Conservation (phyloP, 495 filamentous ascomycete species). For the Talaromyces wortmannii region DNA sequence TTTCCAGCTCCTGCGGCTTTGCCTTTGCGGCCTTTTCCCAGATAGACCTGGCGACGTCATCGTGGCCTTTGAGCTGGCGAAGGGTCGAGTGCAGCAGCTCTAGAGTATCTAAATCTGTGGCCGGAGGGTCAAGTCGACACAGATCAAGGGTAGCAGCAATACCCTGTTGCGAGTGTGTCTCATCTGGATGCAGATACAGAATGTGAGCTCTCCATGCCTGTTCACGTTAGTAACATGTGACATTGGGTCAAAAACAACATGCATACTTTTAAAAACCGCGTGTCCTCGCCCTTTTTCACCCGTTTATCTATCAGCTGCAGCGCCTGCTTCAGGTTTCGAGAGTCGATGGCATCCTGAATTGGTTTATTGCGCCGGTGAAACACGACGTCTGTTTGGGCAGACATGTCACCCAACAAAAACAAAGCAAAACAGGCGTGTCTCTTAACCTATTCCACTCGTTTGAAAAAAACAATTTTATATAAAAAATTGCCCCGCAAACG, state of each 20-base stretch:
- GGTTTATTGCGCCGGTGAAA: slow-evolving; percentile 50
- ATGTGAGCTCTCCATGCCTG: slow-evolving; percentile 50
- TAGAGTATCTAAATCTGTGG: slow-evolving; percentile 43
- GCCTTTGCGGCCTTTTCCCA: slow-evolving; percentile 52
- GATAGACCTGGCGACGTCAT: slow-evolving; percentile 25
- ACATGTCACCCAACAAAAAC: slow-evolving; percentile 11
- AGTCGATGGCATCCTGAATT: slow-evolving; percentile 52
- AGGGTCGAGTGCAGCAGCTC: slow-evolving; percentile 35
- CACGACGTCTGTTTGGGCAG: slow-evolving; percentile 30
- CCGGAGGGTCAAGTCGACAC: slow-evolving; percentile 38
- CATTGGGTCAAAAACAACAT: background rate
- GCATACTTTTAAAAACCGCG: slow-evolving; percentile 30
- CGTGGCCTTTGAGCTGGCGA: slow-evolving; percentile 23
- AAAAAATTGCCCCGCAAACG: background rate
- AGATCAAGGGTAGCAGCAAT: slow-evolving; percentile 39
- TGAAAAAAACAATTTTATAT: background rate
- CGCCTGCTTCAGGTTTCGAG: slow-evolving; percentile 50
- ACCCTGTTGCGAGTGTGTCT: slow-evolving; percentile 33
- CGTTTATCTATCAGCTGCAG: slow-evolving; percentile 53
- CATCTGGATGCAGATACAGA: slow-evolving; percentile 36
- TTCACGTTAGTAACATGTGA: background rate
- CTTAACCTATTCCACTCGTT: background rate
- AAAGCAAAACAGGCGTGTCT: background rate
- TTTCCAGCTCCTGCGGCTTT: slow-evolving; percentile 38
- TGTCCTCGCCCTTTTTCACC: slow-evolving; percentile 53